Conservation (phyloP, 225 moss, liverwort and hornwort genomes). For the Marchantia polymorpha region DNA sequence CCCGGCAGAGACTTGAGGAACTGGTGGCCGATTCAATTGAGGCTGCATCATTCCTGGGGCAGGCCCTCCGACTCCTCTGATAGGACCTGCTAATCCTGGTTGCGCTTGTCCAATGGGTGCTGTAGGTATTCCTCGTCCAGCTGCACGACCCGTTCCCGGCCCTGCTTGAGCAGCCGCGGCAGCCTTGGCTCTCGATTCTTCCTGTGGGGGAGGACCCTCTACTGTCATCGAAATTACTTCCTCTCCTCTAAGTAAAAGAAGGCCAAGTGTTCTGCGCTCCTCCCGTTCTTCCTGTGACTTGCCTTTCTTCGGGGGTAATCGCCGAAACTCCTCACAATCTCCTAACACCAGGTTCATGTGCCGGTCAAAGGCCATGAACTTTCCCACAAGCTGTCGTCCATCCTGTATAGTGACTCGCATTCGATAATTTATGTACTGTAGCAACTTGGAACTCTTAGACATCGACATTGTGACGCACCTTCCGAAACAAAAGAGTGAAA, state of each 20-base stretch:
- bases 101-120: constrained; percentile 87
- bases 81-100: constrained; percentile 85
- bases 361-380: constrained; percentile 97
- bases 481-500: neutral
- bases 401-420: constrained; percentile 98
- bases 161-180: constrained; percentile 76
- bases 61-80: constrained; percentile 90
- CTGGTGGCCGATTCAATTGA: constrained; percentile 61
- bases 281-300: constrained; percentile 86
- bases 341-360: constrained; percentile 97
- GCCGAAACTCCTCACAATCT: constrained; percentile 87
- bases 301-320: constrained; percentile 85
- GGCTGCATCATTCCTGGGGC: constrained; percentile 99
- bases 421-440: constrained; percentile 81
- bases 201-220: constrained; percentile 96
- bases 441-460: constrained; percentile 90
- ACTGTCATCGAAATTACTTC: constrained; percentile 97
- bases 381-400: constrained; percentile 78
- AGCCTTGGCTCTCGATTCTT: constrained; percentile 89
- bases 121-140: constrained; percentile 91
- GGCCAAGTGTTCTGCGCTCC: constrained; percentile 80
- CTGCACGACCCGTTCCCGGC: constrained; percentile 87
- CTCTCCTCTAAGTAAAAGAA: constrained; percentile 82
- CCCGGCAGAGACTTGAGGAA: constrained; percentile 85
- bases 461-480: constrained; percentile 52